Conservation (phyloP, 768 basidiomycete genomes). For the Termitomyces sp. region DNA sequence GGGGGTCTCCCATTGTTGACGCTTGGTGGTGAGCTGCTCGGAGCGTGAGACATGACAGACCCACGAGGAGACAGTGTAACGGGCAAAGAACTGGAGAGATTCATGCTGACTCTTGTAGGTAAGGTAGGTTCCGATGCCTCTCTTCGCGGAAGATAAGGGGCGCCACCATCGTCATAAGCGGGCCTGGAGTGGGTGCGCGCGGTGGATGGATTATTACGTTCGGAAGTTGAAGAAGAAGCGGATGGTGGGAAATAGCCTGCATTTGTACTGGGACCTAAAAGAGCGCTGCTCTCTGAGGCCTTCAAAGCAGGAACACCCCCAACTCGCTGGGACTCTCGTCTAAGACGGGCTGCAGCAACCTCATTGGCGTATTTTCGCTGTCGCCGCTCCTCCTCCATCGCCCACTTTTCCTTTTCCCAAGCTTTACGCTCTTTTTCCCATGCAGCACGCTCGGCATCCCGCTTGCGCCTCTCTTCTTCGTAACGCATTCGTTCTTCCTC, state of each 20-base stretch:
- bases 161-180: conserved; percentile 21
- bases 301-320: conserved; percentile 30
- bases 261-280: conserved; percentile 14
- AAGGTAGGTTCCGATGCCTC: conserved; percentile 40
- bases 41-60: conserved; percentile 25
- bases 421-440: conserved; percentile 49
- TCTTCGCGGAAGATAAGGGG: conserved; percentile 30
- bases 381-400: conserved; percentile 49
- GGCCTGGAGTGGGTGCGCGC: conserved; percentile 32
- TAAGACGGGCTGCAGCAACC: conserved; percentile 50
- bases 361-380: conserved; percentile 50
- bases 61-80: conserved; percentile 24
- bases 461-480: conserved; percentile 35
- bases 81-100: conserved; percentile 21
- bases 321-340: conserved; percentile 53
- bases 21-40: conserved; percentile 47
- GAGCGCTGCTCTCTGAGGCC: conserved; percentile 17
- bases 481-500: conserved; percentile 42
- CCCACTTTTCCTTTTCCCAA: conserved; percentile 40
- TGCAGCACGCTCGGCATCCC: conserved; percentile 39
- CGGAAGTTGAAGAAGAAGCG: conserved; percentile 31
- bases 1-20: conserved; percentile 23
- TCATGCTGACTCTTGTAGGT: conserved; percentile 20
- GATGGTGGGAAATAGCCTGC: conserved; percentile 29
- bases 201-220: conserved; percentile 36